Conservation (phyloP, 1,284 basidiomycete genomes). For the Fistulinella cinereoalba region DNA sequence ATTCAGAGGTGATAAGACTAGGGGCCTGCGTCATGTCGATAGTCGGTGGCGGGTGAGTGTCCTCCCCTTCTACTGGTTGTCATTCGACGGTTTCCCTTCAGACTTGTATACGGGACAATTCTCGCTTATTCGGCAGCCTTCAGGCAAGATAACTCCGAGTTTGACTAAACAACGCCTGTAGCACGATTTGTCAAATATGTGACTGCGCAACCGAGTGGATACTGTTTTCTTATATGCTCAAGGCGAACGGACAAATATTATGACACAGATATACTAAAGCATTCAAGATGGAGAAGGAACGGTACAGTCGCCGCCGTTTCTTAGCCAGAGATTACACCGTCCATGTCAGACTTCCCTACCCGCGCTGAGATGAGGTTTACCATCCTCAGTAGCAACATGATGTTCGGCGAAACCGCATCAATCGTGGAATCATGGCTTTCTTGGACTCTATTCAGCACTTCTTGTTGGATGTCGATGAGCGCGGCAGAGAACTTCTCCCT, state of each 20-base stretch:
- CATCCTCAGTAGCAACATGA: constrained; percentile 32
- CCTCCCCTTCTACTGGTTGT: background rate
- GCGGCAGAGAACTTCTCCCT: constrained; percentile 39
- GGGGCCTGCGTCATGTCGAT: constrained; percentile 94
- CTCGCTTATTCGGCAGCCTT: constrained; percentile 84
- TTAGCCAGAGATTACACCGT: constrained; percentile 7
- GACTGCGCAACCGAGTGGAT: constrained; percentile 13
- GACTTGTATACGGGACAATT: constrained; percentile 93
- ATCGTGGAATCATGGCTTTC: constrained; percentile 39
- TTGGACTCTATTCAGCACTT: constrained; percentile 39
- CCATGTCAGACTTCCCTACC: constrained; percentile 29
- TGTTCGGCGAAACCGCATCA: constrained; percentile 39
- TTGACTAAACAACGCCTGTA: constrained; percentile 42
- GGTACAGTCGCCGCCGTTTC: too few relatives aligned
- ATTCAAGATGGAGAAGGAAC: too few relatives aligned
- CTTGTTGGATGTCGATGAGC: constrained; percentile 35
- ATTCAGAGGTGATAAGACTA: constrained; percentile 84
- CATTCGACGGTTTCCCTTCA: constrained; percentile 26
- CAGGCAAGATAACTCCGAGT: constrained; percentile 72
- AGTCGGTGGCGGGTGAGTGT: constrained; percentile 75
- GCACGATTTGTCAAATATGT: constrained; percentile 10
- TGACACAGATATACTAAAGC: too few relatives aligned
- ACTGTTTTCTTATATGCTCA: constrained; percentile 7
- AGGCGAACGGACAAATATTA: too few relatives aligned
- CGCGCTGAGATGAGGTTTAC: constrained; percentile 28